Percentiles rank a stretch among this genome's conserved stretches.
phyloP scores from a whole-genome alignment of 164 flowering plant species.

The Dillenia turbinata region DNA sequence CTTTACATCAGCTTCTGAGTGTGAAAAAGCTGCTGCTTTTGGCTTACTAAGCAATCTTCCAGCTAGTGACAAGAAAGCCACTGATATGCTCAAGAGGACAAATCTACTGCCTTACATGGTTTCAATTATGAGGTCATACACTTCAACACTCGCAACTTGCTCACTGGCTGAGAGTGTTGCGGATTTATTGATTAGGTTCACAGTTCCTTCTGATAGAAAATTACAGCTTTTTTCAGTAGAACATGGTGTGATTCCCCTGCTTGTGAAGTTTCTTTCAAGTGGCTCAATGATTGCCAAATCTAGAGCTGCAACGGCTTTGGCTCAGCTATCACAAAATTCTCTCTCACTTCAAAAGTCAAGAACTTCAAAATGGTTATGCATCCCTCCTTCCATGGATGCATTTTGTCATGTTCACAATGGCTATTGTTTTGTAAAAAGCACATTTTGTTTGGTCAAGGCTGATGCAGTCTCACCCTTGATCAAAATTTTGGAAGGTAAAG shows the following conservation, averaged over 20 bases:
- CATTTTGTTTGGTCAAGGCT: slow-evolving; percentile 79
- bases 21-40: slow-evolving; percentile 64
- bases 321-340: slow-evolving; percentile 75
- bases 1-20: slow-evolving; percentile 35
- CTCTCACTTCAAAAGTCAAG: slow-evolving; percentile 36
- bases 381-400: slow-evolving; percentile 38
- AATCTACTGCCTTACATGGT: slow-evolving; percentile 51
- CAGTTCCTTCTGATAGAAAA: slow-evolving; percentile 64
- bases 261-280: slow-evolving; percentile 59
- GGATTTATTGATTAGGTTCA: slow-evolving; percentile 54
- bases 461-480: slow-evolving; percentile 56
- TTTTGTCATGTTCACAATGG: slow-evolving; percentile 73
- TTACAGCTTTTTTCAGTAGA: slow-evolving; percentile 54
- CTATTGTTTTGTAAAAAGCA: slow-evolving; percentile 47
- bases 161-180: slow-evolving; percentile 47
- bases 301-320: slow-evolving; percentile 62
- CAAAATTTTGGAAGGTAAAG: slow-evolving; percentile 46
- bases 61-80: slow-evolving; percentile 43
- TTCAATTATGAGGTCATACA: slow-evolving; percentile 26
- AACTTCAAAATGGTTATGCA: slow-evolving; percentile 59
- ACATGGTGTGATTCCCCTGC: slow-evolving; percentile 54
- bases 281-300: slow-evolving; percentile 46
- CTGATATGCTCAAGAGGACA: slow-evolving; percentile 44
- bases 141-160: slow-evolving; percentile 10
- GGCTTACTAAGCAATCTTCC: slow-evolving; percentile 75